A percentile compares a stretch with the other conserved stretches of the same genome.
These are phyloP conservation scores for Termitomyces sp. DNA, from an alignment of 768 basidiomycete species.

Conservation along the genomic window DNA sequence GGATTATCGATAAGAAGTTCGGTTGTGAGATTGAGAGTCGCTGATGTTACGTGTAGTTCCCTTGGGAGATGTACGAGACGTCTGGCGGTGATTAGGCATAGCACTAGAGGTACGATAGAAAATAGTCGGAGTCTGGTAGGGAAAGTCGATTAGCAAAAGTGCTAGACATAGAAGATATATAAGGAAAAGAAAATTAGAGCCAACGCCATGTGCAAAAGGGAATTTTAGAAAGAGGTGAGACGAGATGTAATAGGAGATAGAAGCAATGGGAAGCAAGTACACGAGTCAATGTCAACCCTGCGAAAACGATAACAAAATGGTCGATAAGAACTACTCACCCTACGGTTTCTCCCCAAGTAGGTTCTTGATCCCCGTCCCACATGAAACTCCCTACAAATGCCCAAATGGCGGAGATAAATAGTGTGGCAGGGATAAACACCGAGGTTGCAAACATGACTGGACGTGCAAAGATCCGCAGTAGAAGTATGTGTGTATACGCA, in stretches of 20 bases:
- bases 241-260: constrained; percentile 11
- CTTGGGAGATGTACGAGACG: constrained; percentile 71
- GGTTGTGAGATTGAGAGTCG: constrained; percentile 59
- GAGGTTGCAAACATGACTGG: constrained; percentile 81
- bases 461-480: constrained; percentile 78
- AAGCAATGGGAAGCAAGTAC: neutral
- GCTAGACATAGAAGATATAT: neutral
- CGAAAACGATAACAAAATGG: constrained; percentile 1
- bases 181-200: neutral
- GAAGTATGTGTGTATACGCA: constrained; percentile 72
- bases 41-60: constrained; percentile 65
- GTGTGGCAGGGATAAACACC: constrained; percentile 70
- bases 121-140: constrained; percentile 66
- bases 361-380: constrained; percentile 49
- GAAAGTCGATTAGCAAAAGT: constrained; percentile 12
- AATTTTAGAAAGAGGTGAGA: neutral
- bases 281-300: neutral
- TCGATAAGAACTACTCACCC: constrained; percentile 50
- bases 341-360: constrained; percentile 80
- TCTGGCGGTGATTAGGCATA: constrained; percentile 70
- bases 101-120: constrained; percentile 67
- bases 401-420: constrained; percentile 76
- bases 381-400: constrained; percentile 81
- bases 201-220: neutral
- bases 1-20: constrained; percentile 70